Evolutionary conservation across 2,329 filamentous ascomycete genomes (phyloP), one percentile per base, ranked within the genome.

Genomic region (Cercospora zeina): DNA sequence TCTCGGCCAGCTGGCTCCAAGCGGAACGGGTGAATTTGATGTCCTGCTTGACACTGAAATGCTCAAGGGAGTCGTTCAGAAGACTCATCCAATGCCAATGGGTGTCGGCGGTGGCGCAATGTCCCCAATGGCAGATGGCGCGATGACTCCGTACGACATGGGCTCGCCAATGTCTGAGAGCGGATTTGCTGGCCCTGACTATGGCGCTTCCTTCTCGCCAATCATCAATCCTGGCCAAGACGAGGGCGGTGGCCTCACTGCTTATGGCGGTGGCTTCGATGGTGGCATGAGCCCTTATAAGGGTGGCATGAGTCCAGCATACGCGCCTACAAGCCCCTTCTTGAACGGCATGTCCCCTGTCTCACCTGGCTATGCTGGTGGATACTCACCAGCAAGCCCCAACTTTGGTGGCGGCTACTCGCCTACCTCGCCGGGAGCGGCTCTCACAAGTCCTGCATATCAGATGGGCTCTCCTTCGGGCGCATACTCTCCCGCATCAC

Each of bases 11-110:
- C 86, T 97, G 79, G 95, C 96, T 4, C 95, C 96, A 31, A 93
- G 96, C 84, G 95, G 95, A 65, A 99, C 96, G 62, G 95, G 95
- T 67, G 92, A 96, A 77, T 93, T 99, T 71, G 92, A 99, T 67
- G 87, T 97, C 58, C 87, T 93, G 69, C 84, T 99, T 68, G 96
- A 99, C 74, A 92, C 92, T 67, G 90, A 90, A 78, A 96, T 99
- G 91, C 85, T 97, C 47, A 91, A 96, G 76, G 96, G 93, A 54
- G 93, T 96, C 77, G 96, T 96, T 76, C 90, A 90, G 47, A 87
- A 90, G 30, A 67, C 70, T 36, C 66, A 67, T 30, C 68, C 69
- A 16, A 67, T 72, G 59, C 91, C 61, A 27, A 59, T 89, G 80
- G 90, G 89, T 71, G 84, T 93, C 53, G 91, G 91, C 84, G 87